phyloP scores from a whole-genome alignment of 306 rosid genomes.

The Ammopiptanthus mongolicus region DNA sequence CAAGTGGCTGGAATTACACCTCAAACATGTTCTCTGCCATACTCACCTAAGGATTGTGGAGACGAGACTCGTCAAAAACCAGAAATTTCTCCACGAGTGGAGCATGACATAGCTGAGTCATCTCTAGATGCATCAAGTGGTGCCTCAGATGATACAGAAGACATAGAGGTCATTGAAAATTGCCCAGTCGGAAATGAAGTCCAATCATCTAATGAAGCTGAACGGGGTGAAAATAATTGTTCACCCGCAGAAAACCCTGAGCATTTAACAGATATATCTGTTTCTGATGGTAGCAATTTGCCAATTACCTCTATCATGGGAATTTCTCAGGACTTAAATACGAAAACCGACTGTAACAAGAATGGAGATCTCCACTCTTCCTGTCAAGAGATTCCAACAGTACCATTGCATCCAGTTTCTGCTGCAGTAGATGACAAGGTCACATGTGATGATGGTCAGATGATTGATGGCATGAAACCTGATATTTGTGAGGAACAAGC shows the following conservation, averaged over 20 bases:
- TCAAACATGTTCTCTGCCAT: conserved; percentile 47
- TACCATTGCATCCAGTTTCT: conserved; percentile 14
- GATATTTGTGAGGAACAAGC: conserved; percentile 40
- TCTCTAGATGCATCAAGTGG: conserved; percentile 28
- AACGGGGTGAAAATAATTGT: conserved; percentile 17
- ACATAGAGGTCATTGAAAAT: conserved; percentile 38
- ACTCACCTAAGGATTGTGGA: conserved; percentile 35
- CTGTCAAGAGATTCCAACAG: conserved; percentile 22
- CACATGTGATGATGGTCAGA: conserved; percentile 26
- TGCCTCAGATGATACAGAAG: conserved; percentile 44
- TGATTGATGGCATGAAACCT: conserved; percentile 21
- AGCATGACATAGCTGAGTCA: conserved; percentile 24
- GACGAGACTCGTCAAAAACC: conserved; percentile 32
- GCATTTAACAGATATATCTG: conserved; percentile 5
- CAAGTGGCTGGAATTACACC: conserved; percentile 49
- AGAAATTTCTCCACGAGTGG: conserved; percentile 34
- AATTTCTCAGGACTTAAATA: conserved; percentile 26
- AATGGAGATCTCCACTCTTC: conserved; percentile 15
- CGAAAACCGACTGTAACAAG: conserved; percentile 11
- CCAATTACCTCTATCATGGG: conserved; percentile 5
- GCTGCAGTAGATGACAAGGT: conserved; percentile 14
- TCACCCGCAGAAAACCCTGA: conserved; percentile 18
- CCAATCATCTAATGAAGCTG: conserved; percentile 35
- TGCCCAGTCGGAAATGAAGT: conserved; percentile 32
- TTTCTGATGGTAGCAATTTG: conserved; percentile 19